These are phyloP conservation scores for Penicillium capsulatum DNA, from an alignment of 2,329 filamentous ascomycete species.

Conservation along the genomic window DNA sequence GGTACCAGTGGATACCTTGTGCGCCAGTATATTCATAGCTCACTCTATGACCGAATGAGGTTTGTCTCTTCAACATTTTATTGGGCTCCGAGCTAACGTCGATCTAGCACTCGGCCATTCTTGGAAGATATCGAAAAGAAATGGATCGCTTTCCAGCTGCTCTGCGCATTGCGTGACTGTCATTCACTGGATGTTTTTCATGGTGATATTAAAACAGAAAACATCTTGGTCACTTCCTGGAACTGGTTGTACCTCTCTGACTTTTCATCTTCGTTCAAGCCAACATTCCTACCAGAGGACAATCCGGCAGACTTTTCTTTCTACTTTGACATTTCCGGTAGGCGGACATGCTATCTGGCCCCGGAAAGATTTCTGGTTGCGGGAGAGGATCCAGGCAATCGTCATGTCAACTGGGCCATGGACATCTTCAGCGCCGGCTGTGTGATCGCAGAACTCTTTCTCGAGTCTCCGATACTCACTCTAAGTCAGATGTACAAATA, in stretches of 20 bases:
- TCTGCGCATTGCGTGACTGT: conserved; percentile 88
- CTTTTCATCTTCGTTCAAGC: conserved; percentile 94
- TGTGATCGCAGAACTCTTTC: conserved; percentile 91
- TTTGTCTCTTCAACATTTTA: conserved; percentile 23
- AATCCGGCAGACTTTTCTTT: conserved; percentile 97
- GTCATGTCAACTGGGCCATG: conserved; percentile 83
- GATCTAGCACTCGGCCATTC: conserved; percentile 79
- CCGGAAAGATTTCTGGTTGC: conserved; percentile 83
- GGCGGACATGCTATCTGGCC: conserved; percentile 89
- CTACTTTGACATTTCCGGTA: conserved; percentile 90
- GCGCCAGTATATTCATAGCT: conserved; percentile 92
- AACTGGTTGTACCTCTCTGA: conserved; percentile 99
- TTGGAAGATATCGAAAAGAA: conserved; percentile 98
- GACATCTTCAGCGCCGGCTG: conserved; percentile 97
- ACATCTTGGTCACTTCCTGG: conserved; percentile 95
- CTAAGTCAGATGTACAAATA: conserved; percentile 95
- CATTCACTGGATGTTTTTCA: conserved; percentile 87
- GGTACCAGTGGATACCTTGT: conserved; percentile 88
- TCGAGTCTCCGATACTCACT: conserved; percentile 96
- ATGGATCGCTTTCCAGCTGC: conserved; percentile 93
- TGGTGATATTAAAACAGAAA: conserved; percentile 98
- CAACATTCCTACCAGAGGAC: conserved; percentile 86
- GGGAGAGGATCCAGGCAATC: conserved; percentile 61
- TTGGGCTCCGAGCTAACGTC: conserved; percentile 23
- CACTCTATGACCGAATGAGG: conserved; percentile 87